Evolutionary conservation across 352 stramenopile species (phyloP).

Genomic region (Hyaloperonospora brassicae): DNA sequence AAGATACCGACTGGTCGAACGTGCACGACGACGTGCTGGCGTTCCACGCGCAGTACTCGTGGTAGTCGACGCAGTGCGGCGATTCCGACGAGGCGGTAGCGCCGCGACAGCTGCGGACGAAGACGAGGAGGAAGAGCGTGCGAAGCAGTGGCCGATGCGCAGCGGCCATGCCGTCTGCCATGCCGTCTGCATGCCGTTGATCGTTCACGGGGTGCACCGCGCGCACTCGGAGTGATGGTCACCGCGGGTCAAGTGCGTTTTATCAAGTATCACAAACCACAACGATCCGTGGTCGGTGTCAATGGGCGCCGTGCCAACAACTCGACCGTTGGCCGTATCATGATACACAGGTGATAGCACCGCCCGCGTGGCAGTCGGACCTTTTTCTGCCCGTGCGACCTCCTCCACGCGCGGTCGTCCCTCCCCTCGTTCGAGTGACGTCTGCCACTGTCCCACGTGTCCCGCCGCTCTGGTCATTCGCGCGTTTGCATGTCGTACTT

Average conservation of each 20-base stretch:
- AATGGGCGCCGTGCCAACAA: background rate
- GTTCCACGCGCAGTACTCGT: constrained; percentile 37
- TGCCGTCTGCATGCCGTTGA: too few relatives aligned
- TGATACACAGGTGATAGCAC: background rate
- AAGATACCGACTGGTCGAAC: constrained; percentile 36
- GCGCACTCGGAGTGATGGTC: constrained; percentile 2
- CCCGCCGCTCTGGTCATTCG: background rate
- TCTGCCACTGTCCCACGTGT: background rate
- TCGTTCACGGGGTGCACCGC: background rate
- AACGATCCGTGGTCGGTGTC: too few relatives aligned
- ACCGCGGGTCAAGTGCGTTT: background rate
- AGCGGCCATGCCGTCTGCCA: background rate
- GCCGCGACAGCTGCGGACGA: background rate
- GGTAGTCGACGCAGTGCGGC: constrained; percentile 42
- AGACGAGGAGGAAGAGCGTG: constrained; percentile 3
- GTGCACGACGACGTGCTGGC: constrained; percentile 43
- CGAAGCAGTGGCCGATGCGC: constrained; percentile 1
- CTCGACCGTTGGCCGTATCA: background rate
- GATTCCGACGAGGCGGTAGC: constrained; percentile 3
- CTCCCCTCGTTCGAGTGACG: constrained; percentile 10
- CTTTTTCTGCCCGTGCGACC: too few relatives aligned
- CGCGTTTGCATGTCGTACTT: constrained; percentile 91
- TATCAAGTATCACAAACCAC: background rate
- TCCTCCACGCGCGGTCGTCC: too few relatives aligned
- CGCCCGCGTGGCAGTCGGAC: too few relatives aligned